A percentile compares a stretch with the other conserved stretches of the same genome.
Evolutionary conservation across 352 stramenopile genomes (phyloP).

Genomic region (Phytopythium vexans): DNA sequence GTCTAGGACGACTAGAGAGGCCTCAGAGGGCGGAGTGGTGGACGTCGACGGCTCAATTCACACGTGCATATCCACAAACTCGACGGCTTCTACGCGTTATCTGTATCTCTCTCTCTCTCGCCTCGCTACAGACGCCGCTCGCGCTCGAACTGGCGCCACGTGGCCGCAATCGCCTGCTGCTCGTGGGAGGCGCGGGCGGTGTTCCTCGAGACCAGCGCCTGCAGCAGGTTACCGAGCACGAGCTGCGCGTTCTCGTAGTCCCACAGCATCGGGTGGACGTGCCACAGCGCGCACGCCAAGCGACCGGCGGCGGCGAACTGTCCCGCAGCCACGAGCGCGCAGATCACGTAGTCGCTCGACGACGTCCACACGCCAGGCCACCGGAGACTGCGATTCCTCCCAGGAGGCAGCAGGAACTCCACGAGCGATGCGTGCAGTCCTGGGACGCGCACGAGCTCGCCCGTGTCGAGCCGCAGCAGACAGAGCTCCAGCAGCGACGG

Average conservation of each 20-base stretch:
- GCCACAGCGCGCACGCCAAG: constrained; percentile 49
- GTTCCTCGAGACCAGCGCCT: constrained; percentile 17
- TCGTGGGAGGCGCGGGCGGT: constrained; percentile 9
- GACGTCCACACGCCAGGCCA: constrained; percentile 46
- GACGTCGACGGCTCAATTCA: too few species aligned
- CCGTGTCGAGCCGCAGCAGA: constrained; percentile 61
- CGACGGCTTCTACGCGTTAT: too few species aligned
- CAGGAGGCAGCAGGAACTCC: constrained; percentile 25
- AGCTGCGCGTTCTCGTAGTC: constrained; percentile 63
- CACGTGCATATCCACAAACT: too few species aligned
- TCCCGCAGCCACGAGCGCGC: constrained; percentile 41
- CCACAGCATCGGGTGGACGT: constrained; percentile 63
- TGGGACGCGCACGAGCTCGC: constrained; percentile 25
- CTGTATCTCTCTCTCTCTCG: background rate
- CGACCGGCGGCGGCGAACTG: constrained; percentile 50
- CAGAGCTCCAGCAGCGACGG: constrained; percentile 38
- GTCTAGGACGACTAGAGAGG: constrained; percentile 33
- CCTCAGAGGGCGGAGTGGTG: background rate
- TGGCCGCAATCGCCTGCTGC: constrained; percentile 29
- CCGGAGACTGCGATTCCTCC: constrained; percentile 1
- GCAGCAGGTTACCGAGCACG: constrained; percentile 52
- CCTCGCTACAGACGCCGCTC: constrained; percentile 14
- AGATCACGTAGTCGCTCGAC: constrained; percentile 59
- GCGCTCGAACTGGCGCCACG: constrained; percentile 19
- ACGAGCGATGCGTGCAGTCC: constrained; percentile 40